Evolutionary conservation across 495 filamentous ascomycete species (phyloP), one percentile per base, ranked within the genome.

Genomic region (Beverwykella pulmonaria): DNA sequence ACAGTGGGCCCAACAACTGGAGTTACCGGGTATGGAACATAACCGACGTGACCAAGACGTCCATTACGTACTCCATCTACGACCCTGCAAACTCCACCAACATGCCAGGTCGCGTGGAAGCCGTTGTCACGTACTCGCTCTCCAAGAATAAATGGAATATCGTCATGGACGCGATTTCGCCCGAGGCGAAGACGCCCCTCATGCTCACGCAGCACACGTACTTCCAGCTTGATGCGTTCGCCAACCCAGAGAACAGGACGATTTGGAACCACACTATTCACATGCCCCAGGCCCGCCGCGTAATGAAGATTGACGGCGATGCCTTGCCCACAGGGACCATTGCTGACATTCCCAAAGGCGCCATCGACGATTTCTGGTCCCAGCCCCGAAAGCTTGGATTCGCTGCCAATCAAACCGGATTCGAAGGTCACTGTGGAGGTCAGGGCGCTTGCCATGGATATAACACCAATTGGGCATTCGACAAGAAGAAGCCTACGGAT

Each of bases 1-100:
- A 87, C 75, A 83, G 82, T 59, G 84, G 84, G 9, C 79, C 78
- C 26, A 85, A 86, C 73, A 85, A 85, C 65, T 87, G 84, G 84
- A 84, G 81, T 23, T 85, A 32, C 63, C 75, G 63, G 10, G 23
- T 34, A 1, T 70, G 68, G 68, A 67, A 66, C 15, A 63, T 70
- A 2, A 61, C 49, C 3, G 57, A 61, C 0, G 68, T 59, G 9
- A 66, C 56, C 5, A 63, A 70, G 3, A 50, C 7, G 22, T 72
- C 69, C 10, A 72, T 72, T 39, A 65, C 69, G 8, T 72, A 65
- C 41, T 53, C 39, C 27, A 36, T 72, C 34, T 41, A 56, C 44
- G 69, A 72, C 50, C 59, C 61, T 23, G 65, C 65, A 36, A 66
- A 66, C 30, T 61, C 53, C 6, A 65, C 64, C 8, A 66, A 61